phyloP scores from a whole-genome alignment of 2,329 filamentous ascomycete genomes.

The Diaporthe sp. region DNA sequence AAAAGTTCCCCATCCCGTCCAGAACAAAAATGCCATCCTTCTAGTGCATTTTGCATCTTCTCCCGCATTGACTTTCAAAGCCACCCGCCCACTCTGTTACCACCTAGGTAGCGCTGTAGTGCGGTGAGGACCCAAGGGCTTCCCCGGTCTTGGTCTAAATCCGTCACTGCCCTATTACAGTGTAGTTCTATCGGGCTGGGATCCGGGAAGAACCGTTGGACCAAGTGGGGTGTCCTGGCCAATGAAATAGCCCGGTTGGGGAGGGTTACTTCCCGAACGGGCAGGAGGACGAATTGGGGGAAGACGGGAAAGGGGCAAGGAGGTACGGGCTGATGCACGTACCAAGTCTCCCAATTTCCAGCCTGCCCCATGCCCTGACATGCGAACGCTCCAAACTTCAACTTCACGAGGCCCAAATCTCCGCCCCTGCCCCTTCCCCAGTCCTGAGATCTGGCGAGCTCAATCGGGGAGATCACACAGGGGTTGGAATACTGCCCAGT shows the following conservation, averaged over 20 bases:
- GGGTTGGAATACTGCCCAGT: not conserved
- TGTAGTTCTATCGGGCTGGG: constrained; percentile 11
- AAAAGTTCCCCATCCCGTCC: not conserved
- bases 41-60: constrained; percentile 5
- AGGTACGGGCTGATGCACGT: not conserved
- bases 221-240: constrained; percentile 13
- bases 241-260: constrained; percentile 8
- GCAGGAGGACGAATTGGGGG: constrained; percentile 16
- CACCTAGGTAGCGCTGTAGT: not conserved
- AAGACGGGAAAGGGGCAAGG: not conserved
- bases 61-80: constrained; percentile 11
- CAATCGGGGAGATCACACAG: constrained; percentile 19
- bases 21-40: constrained; percentile 14
- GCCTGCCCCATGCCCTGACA: constrained; percentile 17
- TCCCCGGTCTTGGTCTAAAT: constrained; percentile 29
- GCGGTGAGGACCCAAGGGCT: not conserved
- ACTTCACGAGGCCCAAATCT: constrained; percentile 36
- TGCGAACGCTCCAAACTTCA: constrained; percentile 7
- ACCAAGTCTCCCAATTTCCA: constrained; percentile 27
- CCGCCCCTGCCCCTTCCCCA: constrained; percentile 19
- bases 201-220: constrained; percentile 12
- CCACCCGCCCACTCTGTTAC: constrained; percentile 1
- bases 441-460: constrained; percentile 25
- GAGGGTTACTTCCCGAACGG: constrained; percentile 27
- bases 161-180: constrained; percentile 12